A percentile compares a stretch with the other conserved stretches of the same genome.
phyloP scores from a whole-genome alignment of 345 rosid species.

The Populus deltoides region DNA sequence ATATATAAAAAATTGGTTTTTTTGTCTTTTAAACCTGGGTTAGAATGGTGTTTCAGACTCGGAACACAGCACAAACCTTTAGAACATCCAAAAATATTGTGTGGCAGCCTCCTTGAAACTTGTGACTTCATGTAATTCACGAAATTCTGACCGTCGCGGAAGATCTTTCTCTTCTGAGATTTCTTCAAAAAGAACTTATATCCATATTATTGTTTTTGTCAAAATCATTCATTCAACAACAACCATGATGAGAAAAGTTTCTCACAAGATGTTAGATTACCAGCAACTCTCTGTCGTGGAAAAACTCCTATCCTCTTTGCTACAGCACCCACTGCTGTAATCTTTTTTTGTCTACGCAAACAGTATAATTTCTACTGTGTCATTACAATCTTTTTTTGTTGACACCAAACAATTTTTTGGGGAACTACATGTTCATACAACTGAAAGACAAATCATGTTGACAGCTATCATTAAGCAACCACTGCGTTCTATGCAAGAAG shows the following conservation, averaged over 20 bases:
- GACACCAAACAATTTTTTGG: slow-evolving; percentile 10
- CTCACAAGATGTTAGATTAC: slow-evolving; percentile 14
- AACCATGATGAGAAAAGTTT: slow-evolving; percentile 16
- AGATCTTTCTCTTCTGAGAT: not conserved
- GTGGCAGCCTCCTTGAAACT: not conserved
- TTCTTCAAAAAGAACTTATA: not conserved
- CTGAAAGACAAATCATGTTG: slow-evolving; percentile 10
- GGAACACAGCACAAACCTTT: not conserved
- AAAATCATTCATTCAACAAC: not conserved
- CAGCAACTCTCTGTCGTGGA: slow-evolving; percentile 16
- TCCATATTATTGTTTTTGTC: not conserved
- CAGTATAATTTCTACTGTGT: slow-evolving; percentile 24
- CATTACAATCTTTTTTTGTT: slow-evolving; percentile 14
- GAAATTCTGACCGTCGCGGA: not conserved
- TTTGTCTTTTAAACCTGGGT: not conserved
- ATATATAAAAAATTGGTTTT: too few relatives aligned
- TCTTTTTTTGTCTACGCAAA: slow-evolving; percentile 41
- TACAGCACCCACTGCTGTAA: slow-evolving; percentile 28
- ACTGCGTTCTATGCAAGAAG: slow-evolving; percentile 30
- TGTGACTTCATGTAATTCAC: not conserved
- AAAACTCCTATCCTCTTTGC: slow-evolving; percentile 28
- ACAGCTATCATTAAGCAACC: slow-evolving; percentile 22
- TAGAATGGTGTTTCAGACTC: not conserved
- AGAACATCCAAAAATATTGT: not conserved
- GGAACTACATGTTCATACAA: slow-evolving; percentile 11